Base-by-base conservation (phyloP, 495 filamentous ascomycete genomes). In the Penicillium paradoxum region DNA sequence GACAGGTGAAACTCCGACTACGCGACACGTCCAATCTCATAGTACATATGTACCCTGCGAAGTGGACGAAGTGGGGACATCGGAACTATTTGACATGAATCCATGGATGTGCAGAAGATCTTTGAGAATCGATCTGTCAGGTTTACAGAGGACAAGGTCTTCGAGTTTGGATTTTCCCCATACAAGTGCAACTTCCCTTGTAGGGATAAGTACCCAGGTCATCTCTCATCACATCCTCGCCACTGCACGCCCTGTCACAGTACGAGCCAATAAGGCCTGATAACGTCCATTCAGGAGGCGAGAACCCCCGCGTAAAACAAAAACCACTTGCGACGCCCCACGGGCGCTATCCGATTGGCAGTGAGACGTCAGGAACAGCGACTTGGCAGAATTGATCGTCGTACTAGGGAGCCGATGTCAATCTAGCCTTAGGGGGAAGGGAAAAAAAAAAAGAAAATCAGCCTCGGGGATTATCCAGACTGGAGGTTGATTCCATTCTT, bases 311-410 rank as follows among this genome's bases (percentile, higher is more conserved):
- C 39, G 38, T 24, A 40, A 62, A n/a, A n/a, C n/a, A n/a, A n/a
- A n/a, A n/a, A n/a, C n/a, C n/a, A n/a, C n/a, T n/a, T n/a, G n/a
- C n/a, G n/a, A n/a, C n/a, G n/a, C n/a, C n/a, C 54, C 58, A 58
- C 50, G 59, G 58, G 34, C 41, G 5, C 8, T 29, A 51, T 58
- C 62, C 62, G 59, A 63, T 65, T 65, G 62, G 57, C 51, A 27
- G 3, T 27, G 24, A 7, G 45, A 56, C 53, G 45, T 57, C 57
- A 61, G 54, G 57, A 37, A 63, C 51, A 50, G 41, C 17, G 19
- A 30, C 39, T 45, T 36, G 32, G 27, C 34, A 22, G 39, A 33
- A 45, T 14, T 47, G 51, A 54, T 54, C 51, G 42, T 30, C 51
- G n/a, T 36, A 6, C 18, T 34, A 13, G 32, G 40, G 21, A n/a